A percentile compares a stretch with the other conserved stretches of the same genome.
phyloP scores from a whole-genome alignment of 2,329 filamentous ascomycete genomes.

The Hypomyces rosellus region DNA sequence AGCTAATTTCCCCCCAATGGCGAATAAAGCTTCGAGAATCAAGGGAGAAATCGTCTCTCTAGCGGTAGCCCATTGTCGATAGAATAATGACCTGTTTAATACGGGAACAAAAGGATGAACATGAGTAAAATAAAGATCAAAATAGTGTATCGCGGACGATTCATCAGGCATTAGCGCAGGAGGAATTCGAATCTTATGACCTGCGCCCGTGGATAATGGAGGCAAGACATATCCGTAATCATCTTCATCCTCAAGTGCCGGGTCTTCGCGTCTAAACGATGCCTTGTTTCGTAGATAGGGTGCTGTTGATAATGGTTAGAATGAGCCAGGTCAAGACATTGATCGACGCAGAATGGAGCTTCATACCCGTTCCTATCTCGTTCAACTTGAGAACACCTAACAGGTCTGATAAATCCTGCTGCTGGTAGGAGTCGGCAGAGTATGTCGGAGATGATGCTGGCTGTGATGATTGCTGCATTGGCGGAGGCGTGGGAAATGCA shows the following conservation, averaged over 20 bases:
- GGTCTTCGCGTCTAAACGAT: conserved; percentile 46
- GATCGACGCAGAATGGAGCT: not conserved
- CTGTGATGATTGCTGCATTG: conserved; percentile 29
- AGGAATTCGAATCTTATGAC: conserved; percentile 78
- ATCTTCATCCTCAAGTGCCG: conserved; percentile 63
- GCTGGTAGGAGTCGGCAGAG: conserved; percentile 57
- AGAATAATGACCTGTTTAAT: conserved; percentile 73
- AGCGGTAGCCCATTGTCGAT: conserved; percentile 82
- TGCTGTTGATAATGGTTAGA: conserved; percentile 41
- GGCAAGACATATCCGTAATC: conserved; percentile 68
- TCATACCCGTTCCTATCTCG: conserved; percentile 74
- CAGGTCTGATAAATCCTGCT: conserved; percentile 69
- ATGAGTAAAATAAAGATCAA: conserved; percentile 83
- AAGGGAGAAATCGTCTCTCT: conserved; percentile 82
- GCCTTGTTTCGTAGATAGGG: conserved; percentile 72
- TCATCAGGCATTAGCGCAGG: conserved; percentile 90
- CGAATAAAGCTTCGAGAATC: conserved; percentile 84
- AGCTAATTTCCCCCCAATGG: conserved; percentile 76
- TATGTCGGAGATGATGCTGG: conserved; percentile 42
- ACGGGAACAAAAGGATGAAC: conserved; percentile 93
- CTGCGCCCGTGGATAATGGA: conserved; percentile 59
- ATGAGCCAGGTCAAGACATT: not conserved
- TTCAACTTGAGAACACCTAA: conserved; percentile 84
- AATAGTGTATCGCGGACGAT: conserved; percentile 73
- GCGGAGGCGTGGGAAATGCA: conserved; percentile 46